These are phyloP conservation scores for Rhynchospora pubera DNA, from an alignment of 176 grass and related monocot species.

Conservation along the genomic window DNA sequence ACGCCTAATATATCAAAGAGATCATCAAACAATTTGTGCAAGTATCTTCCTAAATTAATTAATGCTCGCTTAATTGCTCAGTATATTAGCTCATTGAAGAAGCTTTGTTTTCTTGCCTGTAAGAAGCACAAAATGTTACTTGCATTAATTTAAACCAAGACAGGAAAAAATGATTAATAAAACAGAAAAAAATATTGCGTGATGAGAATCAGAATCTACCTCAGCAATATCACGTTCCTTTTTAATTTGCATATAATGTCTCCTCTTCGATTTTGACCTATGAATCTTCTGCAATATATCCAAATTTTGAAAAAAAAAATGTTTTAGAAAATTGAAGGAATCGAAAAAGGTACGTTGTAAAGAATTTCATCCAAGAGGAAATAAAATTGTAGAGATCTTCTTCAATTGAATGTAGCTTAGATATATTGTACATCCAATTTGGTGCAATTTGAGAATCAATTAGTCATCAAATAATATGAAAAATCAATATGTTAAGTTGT, in stretches of 20 bases:
- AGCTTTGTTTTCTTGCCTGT: constrained; percentile 59
- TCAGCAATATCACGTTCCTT: constrained; percentile 65
- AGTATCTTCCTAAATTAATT: neutral
- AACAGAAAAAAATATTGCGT: neutral
- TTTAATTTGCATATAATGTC: constrained; percentile 52
- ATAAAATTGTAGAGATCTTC: too few species aligned
- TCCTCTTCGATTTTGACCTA: constrained; percentile 60
- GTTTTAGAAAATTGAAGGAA: neutral
- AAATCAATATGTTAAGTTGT: too few species aligned
- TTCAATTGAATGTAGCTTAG: too few species aligned
- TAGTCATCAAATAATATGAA: too few species aligned
- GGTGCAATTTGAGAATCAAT: too few species aligned
- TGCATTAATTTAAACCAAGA: neutral
- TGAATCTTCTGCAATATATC: constrained; percentile 55
- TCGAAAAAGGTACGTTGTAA: neutral
- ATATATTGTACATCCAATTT: too few species aligned
- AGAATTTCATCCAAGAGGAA: neutral
- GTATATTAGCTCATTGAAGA: constrained; percentile 38
- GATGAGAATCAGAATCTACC: constrained; percentile 25
- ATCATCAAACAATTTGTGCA: neutral
- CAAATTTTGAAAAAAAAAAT: neutral
- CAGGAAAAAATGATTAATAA: neutral
- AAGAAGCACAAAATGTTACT: neutral
- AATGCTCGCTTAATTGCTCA: neutral
- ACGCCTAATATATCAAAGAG: neutral